A percentile compares a stretch with the other conserved stretches of the same genome.
phyloP scores from a whole-genome alignment of 2,329 filamentous ascomycete species.

The Periconia sp. region DNA sequence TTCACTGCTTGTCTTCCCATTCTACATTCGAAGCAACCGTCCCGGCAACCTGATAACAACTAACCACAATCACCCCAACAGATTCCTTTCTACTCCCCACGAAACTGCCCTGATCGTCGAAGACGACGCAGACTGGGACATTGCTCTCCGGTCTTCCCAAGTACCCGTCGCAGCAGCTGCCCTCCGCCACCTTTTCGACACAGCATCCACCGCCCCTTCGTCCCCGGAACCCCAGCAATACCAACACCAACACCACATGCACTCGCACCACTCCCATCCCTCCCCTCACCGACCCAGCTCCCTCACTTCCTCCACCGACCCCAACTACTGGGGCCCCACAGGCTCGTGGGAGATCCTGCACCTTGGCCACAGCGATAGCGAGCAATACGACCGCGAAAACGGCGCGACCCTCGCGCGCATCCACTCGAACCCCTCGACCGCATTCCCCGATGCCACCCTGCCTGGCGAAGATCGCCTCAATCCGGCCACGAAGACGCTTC shows the following conservation, averaged over 20 bases:
- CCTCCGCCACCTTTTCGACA: constrained; percentile 26
- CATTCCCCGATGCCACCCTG: constrained; percentile 34
- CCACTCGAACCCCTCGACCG: constrained; percentile 17
- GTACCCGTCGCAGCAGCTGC: constrained; percentile 34
- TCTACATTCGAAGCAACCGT: no score
- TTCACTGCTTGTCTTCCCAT: not conserved
- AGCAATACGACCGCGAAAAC: constrained; percentile 12
- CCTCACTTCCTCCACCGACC: not conserved
- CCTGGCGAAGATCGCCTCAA: constrained; percentile 25
- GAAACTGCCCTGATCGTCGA: constrained; percentile 42
- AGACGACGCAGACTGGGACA: constrained; percentile 46
- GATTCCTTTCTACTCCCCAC: constrained; percentile 36
- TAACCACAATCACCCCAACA: constrained; percentile 1
- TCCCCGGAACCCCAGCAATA: constrained; percentile 17
- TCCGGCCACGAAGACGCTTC: constrained; percentile 9
- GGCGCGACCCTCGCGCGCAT: constrained; percentile 4
- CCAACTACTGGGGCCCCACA: constrained; percentile 2
- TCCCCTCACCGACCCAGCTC: not conserved
- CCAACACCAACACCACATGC: constrained; percentile 14
- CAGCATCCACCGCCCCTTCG: constrained; percentile 7
- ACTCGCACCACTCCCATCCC: constrained; percentile 1
- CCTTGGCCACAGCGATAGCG: constrained; percentile 37
- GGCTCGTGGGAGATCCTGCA: constrained; percentile 40
- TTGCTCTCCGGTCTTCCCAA: constrained; percentile 38
- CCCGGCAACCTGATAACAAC: no score